Conservation (phyloP, 2,329 filamentous ascomycete genomes). For the Exophiala alcalophila region DNA sequence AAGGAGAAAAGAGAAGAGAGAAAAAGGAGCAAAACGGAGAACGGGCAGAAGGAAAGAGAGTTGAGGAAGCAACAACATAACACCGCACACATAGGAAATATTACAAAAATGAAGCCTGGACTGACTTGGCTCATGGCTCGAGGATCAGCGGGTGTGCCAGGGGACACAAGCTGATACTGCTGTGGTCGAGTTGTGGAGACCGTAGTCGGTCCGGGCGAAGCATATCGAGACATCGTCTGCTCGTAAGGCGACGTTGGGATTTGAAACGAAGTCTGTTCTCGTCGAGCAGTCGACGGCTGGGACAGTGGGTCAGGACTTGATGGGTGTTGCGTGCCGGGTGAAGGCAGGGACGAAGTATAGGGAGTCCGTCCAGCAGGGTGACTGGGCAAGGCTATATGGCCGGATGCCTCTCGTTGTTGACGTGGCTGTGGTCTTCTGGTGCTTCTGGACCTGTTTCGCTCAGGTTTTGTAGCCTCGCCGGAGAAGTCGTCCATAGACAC, state of each 20-base stretch:
- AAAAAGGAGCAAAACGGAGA: conserved; percentile 5
- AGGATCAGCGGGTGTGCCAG: conserved; percentile 29
- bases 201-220: conserved; percentile 12
- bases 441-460: conserved; percentile 8
- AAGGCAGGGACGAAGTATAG: conserved; percentile 8
- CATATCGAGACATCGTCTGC: conserved; percentile 19
- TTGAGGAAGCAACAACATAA: conserved; percentile 11
- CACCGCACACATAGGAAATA: conserved; percentile 29
- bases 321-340: not conserved
- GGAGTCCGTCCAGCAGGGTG: conserved; percentile 14
- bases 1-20: conserved; percentile 4
- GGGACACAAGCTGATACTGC: conserved; percentile 30
- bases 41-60: conserved; percentile 18
- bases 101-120: conserved; percentile 33
- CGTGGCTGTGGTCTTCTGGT: conserved; percentile 10
- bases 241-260: conserved; percentile 7
- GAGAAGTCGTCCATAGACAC: conserved; percentile 20
- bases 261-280: conserved; percentile 2
- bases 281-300: conserved; percentile 9
- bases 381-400: conserved; percentile 5
- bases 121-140: conserved; percentile 31
- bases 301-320: not conserved
- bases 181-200: conserved; percentile 13
- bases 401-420: conserved; percentile 12
- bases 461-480: conserved; percentile 7